These are phyloP conservation scores for Penicillium maclennaniae DNA, from an alignment of 495 filamentous ascomycete species.

Conservation along the genomic window DNA sequence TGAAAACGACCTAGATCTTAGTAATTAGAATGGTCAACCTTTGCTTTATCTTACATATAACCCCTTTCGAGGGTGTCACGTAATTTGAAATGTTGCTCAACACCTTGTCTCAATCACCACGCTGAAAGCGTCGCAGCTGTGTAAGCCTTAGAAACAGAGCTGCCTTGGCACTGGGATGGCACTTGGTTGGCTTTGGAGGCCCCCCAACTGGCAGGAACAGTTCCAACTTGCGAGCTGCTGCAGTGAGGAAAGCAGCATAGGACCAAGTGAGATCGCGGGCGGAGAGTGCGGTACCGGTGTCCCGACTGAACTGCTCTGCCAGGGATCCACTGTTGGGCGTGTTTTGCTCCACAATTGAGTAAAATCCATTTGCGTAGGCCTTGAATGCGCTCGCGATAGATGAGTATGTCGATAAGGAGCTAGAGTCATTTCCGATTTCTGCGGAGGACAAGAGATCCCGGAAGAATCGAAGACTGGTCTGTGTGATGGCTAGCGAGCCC, in stretches of 20 bases:
- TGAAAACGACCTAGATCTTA: no score
- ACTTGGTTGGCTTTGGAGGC: constrained; percentile 9
- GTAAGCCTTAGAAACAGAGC: constrained; percentile 12
- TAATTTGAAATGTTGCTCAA: not conserved
- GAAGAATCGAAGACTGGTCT: constrained; percentile 40
- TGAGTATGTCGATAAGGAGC: constrained; percentile 33
- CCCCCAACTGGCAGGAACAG: constrained; percentile 13
- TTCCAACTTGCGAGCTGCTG: constrained; percentile 8
- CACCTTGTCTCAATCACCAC: constrained; percentile 2
- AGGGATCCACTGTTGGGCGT: constrained; percentile 50
- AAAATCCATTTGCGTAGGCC: constrained; percentile 48
- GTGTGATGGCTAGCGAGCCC: constrained; percentile 40
- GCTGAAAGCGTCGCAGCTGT: constrained; percentile 7
- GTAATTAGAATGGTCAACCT: no score
- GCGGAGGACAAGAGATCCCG: constrained; percentile 38
- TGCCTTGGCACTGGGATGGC: constrained; percentile 11
- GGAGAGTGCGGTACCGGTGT: constrained; percentile 48
- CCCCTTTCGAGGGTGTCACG: no score
- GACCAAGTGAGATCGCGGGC: constrained; percentile 66
- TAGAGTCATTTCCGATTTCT: constrained; percentile 33
- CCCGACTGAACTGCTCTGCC: constrained; percentile 58
- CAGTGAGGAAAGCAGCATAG: constrained; percentile 16
- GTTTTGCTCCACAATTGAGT: constrained; percentile 47
- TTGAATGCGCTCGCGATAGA: constrained; percentile 41
- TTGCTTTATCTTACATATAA: no score